A percentile compares a stretch with the other conserved stretches of the same genome.
These are phyloP conservation scores for Cyphellophora attinorum DNA, from an alignment of 2,329 filamentous ascomycete genomes.

Conservation along the genomic window DNA sequence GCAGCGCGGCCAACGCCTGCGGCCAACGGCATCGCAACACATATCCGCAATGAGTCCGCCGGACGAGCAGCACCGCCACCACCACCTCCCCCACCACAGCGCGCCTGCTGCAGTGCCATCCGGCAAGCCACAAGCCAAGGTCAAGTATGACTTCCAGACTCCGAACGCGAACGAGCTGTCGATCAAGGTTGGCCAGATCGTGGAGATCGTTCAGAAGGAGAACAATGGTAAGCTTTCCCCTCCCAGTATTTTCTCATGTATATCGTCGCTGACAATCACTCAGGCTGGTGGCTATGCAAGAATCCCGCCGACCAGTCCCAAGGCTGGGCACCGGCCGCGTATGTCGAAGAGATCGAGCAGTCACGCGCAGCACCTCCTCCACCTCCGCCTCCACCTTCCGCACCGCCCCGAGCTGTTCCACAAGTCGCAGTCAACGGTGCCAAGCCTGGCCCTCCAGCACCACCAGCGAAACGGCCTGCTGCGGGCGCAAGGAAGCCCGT, in stretches of 20 bases:
- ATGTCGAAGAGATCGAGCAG: conserved; percentile 65
- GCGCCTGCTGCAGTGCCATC: conserved; percentile 49
- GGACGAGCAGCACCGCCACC: conserved; percentile 38
- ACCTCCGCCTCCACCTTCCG: conserved; percentile 37
- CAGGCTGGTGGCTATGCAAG: conserved; percentile 95
- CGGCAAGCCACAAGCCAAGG: conserved; percentile 73
- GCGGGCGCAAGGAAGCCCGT: conserved; percentile 60
- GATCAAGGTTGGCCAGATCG: conserved; percentile 66
- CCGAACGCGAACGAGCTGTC: conserved; percentile 78
- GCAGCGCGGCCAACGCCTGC: conserved; percentile 22
- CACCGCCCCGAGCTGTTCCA: conserved; percentile 42
- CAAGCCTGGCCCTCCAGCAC: conserved; percentile 66
- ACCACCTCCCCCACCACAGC: conserved; percentile 54
- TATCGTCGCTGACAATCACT: too few relatives aligned
- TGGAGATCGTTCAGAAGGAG: conserved; percentile 90
- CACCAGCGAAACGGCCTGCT: conserved; percentile 70
- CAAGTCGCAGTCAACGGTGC: conserved; percentile 31
- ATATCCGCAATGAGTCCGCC: conserved; percentile 48
- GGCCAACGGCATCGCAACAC: conserved; percentile 26
- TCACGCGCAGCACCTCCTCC: conserved; percentile 51
- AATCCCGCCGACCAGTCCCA: conserved; percentile 58
- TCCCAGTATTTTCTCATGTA: too few relatives aligned
- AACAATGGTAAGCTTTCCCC: conserved; percentile 75
- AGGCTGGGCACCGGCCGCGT: conserved; percentile 90
- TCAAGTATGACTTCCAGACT: conserved; percentile 83